phyloP scores from a whole-genome alignment of 345 rosid genomes.

The Mangifera indica region DNA sequence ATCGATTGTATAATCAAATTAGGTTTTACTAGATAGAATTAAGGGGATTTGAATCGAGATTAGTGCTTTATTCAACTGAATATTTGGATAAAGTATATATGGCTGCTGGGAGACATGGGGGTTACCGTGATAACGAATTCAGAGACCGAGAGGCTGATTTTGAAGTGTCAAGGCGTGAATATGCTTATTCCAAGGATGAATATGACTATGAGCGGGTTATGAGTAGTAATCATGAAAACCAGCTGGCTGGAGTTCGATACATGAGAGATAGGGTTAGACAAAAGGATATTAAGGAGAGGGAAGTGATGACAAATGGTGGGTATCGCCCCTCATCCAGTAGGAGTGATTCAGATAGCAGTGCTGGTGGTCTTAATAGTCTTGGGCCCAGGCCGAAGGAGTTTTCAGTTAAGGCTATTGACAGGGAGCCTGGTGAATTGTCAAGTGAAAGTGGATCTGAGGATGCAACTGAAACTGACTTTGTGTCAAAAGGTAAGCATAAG shows the following conservation, averaged over 20 bases:
- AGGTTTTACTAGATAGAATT: conserved; percentile 25
- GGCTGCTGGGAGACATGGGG: conserved; percentile 88
- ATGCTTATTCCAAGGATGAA: conserved; percentile 44
- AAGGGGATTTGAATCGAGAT: conserved; percentile 16
- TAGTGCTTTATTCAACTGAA: conserved; percentile 5
- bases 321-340: conserved; percentile 51
- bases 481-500: conserved; percentile 36
- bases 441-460: conserved; percentile 98
- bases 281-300: conserved; percentile 71
- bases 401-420: conserved; percentile 53
- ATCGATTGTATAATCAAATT: conserved; percentile 15
- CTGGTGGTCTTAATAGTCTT: conserved; percentile 28
- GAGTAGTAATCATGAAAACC: conserved; percentile 42
- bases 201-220: conserved; percentile 38
- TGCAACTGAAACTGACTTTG: conserved; percentile 54
- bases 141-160: conserved; percentile 60
- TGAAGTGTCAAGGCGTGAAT: conserved; percentile 47
- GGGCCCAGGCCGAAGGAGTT: conserved; percentile 42
- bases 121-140: conserved; percentile 61
- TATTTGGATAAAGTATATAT: conserved; percentile 29
- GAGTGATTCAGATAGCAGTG: conserved; percentile 58
- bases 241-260: conserved; percentile 35
- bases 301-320: conserved; percentile 50
- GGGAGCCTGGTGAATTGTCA: conserved; percentile 98
- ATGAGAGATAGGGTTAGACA: conserved; percentile 50